phyloP scores from a whole-genome alignment of 352 stramenopile genomes.

The Peronospora farinosa region DNA sequence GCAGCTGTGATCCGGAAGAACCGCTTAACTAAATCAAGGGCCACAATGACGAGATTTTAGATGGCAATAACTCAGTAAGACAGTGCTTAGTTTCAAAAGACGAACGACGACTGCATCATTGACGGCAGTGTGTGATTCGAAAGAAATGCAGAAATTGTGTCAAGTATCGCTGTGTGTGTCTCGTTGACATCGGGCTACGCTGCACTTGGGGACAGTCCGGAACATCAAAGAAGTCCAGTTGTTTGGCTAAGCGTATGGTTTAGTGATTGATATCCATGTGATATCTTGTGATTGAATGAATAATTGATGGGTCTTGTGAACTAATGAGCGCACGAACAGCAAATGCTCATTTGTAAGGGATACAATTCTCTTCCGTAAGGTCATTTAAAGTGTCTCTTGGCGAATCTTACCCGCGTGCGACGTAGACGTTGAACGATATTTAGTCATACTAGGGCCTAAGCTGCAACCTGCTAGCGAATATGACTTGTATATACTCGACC shows the following conservation, averaged over 20 bases:
- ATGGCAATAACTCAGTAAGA: not conserved
- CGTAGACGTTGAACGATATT: constrained; percentile 16
- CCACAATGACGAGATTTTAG: no score
- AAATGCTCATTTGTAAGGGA: not conserved
- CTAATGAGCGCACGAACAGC: not conserved
- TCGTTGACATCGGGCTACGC: constrained; percentile 43
- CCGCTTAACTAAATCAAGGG: no score
- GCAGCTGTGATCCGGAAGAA: no score
- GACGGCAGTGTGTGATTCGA: constrained; percentile 19
- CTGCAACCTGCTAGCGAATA: not conserved
- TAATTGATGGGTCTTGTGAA: no score
- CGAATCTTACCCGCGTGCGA: constrained; percentile 12
- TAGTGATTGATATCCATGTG: constrained; percentile 17
- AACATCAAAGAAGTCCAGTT: constrained; percentile 24
- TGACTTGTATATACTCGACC: not conserved
- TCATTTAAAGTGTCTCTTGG: not conserved
- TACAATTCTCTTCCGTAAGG: not conserved
- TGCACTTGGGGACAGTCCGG: constrained; percentile 36
- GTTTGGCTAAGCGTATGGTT: constrained; percentile 30
- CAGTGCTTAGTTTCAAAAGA: constrained; percentile 26
- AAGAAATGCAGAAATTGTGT: constrained; percentile 38
- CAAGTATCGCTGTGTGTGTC: constrained; percentile 7
- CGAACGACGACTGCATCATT: constrained; percentile 48
- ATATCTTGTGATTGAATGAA: not conserved
- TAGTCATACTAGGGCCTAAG: not conserved